Evolutionary conservation across 116 monocot genomes (phyloP).

Genomic region (Trichopus zeylanicus): DNA sequence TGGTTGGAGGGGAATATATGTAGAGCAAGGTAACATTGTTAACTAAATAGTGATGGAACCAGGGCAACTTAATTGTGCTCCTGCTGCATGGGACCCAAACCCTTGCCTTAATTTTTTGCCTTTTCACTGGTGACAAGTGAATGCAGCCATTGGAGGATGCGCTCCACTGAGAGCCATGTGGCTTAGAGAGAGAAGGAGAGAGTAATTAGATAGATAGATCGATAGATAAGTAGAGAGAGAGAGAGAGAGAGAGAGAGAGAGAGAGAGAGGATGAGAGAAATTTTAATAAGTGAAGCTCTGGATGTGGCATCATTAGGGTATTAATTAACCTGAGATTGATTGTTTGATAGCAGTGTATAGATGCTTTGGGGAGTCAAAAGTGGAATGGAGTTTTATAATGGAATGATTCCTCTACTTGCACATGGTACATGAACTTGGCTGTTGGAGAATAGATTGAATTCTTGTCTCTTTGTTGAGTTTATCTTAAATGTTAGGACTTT

Average conservation of each 20-base stretch:
- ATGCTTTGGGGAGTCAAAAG: too few relatives aligned
- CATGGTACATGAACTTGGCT: neutral
- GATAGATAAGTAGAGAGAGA: too few relatives aligned
- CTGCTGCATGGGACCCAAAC: conserved; percentile 1
- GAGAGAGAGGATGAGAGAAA: neutral
- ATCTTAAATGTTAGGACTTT: too few relatives aligned
- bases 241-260: too few relatives aligned
- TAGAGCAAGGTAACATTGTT: neutral
- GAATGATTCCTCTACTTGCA: neutral
- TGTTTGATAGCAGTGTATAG: too few relatives aligned
- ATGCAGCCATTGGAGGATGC: conserved; percentile 19
- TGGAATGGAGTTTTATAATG: neutral
- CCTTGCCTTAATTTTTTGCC: conserved; percentile 7
- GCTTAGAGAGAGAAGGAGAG: too few relatives aligned
- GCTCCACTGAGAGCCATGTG: conserved; percentile 12
- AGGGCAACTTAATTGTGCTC: conserved; percentile 11
- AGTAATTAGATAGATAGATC: too few relatives aligned
- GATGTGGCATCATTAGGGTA: neutral
- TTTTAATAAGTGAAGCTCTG: too few relatives aligned
- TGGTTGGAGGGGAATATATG: too few relatives aligned
- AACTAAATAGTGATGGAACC: neutral
- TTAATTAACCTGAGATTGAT: too few relatives aligned
- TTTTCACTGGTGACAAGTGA: conserved; percentile 21
- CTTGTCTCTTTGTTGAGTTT: too few relatives aligned
- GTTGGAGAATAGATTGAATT: too few relatives aligned